Conservation (phyloP, 805 yeast species). For the Candida qinlingensis region DNA sequence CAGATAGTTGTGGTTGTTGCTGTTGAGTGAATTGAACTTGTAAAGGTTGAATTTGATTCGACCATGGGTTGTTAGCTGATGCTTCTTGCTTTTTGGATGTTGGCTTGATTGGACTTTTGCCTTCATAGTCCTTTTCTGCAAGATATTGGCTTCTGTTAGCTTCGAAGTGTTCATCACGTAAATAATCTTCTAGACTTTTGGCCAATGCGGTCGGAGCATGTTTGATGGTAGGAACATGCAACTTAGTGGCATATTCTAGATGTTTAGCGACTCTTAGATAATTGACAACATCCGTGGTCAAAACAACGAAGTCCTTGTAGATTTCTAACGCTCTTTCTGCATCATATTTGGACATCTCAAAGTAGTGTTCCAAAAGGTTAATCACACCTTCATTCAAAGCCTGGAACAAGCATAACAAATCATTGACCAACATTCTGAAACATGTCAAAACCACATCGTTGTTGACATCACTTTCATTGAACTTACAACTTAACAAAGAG, state of each 20-base stretch:
- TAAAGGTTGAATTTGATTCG: conserved; percentile 27
- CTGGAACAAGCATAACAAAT: conserved; percentile 79
- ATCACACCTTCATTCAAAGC: conserved; percentile 94
- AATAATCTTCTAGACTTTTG: conserved; percentile 78
- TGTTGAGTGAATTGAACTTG: conserved; percentile 25
- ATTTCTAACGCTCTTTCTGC: conserved; percentile 83
- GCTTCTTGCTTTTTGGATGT: not conserved
- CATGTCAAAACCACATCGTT: conserved; percentile 82
- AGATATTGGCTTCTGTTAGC: conserved; percentile 71
- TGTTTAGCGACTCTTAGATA: conserved; percentile 87
- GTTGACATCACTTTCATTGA: conserved; percentile 72
- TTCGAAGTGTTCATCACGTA: conserved; percentile 83
- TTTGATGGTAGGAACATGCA: conserved; percentile 91
- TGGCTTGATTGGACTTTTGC: conserved; percentile 5
- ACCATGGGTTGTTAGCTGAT: conserved; percentile 12
- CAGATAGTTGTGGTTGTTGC: conserved; percentile 19
- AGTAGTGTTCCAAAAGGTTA: conserved; percentile 87
- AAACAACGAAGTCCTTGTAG: conserved; percentile 78
- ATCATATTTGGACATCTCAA: conserved; percentile 82
- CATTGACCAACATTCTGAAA: conserved; percentile 86
- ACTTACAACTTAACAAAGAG: conserved; percentile 66
- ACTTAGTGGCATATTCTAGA: conserved; percentile 77
- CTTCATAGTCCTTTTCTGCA: conserved; percentile 51
- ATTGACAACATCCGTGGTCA: conserved; percentile 82
- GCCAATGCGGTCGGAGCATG: conserved; percentile 96